These are phyloP conservation scores for Xerocomus potaroensis DNA, from an alignment of 768 basidiomycete genomes.

Conservation along the genomic window DNA sequence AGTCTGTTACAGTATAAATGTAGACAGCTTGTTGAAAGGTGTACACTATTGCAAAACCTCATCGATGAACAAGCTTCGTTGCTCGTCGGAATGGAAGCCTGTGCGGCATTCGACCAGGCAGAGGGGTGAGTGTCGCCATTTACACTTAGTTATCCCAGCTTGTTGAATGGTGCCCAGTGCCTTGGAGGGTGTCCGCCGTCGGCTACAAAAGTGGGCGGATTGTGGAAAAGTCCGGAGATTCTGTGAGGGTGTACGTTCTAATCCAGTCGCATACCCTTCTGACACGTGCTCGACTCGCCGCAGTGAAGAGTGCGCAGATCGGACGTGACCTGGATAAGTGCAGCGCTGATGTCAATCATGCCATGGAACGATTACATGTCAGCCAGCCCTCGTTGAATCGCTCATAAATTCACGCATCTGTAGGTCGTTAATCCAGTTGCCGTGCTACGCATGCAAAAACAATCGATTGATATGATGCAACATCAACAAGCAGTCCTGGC, in stretches of 20 bases:
- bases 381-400: constrained; percentile 3
- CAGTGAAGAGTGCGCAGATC: constrained; percentile 47
- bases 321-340: constrained; percentile 43
- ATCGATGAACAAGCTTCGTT: constrained; percentile 38
- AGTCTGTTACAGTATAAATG: constrained; percentile 37
- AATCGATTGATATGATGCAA: constrained; percentile 23
- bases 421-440: constrained; percentile 23
- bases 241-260: constrained; percentile 28
- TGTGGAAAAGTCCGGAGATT: constrained; percentile 37
- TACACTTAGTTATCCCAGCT: background rate
- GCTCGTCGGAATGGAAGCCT: constrained; percentile 39
- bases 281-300: background rate
- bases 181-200: constrained; percentile 36
- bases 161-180: constrained; percentile 30
- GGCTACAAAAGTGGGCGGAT: constrained; percentile 37
- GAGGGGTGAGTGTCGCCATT: constrained; percentile 34
- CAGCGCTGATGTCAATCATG: constrained; percentile 38
- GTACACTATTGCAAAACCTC: constrained; percentile 35
- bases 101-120: constrained; percentile 40
- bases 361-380: constrained; percentile 44
- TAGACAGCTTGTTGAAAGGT: constrained; percentile 39
- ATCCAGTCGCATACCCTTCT: constrained; percentile 1
- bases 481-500: constrained; percentile 31
- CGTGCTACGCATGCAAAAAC: constrained; percentile 28
- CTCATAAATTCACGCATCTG: background rate